Conservation (phyloP, 805 yeast genomes). For the Metschnikowia noctiluminum region DNA sequence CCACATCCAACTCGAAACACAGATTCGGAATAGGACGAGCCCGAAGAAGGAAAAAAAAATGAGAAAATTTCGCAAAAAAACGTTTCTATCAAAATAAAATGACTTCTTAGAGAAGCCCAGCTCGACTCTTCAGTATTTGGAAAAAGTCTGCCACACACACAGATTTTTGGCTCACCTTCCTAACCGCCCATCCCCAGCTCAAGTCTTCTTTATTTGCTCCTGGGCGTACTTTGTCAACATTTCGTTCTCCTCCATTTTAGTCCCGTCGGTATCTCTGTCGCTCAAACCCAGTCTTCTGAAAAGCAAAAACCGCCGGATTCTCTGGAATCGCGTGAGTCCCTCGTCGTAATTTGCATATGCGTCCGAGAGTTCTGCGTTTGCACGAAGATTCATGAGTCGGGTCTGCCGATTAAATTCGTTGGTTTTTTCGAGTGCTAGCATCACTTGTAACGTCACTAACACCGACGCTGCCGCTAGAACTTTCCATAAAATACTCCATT, state of each 20-base stretch:
- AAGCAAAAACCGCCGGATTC: conserved; percentile 33
- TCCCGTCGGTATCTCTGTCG: conserved; percentile 18
- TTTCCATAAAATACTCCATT: conserved; percentile 41
- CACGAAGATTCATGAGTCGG: conserved; percentile 24
- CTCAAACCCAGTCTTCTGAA: conserved; percentile 28
- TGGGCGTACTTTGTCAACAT: conserved; percentile 34
- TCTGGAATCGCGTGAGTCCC: conserved; percentile 25
- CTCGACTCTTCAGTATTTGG: too few relatives aligned
- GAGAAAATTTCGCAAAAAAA: too few relatives aligned
- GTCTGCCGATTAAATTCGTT: conserved; percentile 28
- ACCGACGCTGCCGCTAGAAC: conserved; percentile 36
- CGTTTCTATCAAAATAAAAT: too few relatives aligned
- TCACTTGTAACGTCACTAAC: conserved; percentile 39
- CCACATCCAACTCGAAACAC: too few relatives aligned
- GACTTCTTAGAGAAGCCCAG: too few relatives aligned
- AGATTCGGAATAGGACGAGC: too few relatives aligned
- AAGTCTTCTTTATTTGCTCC: conserved; percentile 12
- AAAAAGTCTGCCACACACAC: too few relatives aligned
- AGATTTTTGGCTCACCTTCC: too few relatives aligned
- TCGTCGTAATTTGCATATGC: conserved; percentile 29
- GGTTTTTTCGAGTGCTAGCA: conserved; percentile 35
- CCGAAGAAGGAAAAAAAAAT: too few relatives aligned
- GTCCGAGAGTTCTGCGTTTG: conserved; percentile 28
- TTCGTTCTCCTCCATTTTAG: conserved; percentile 25
- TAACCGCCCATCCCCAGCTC: conserved; percentile 19